phyloP scores from a whole-genome alignment of 441 rosid genomes.

The Breynia disticha region DNA sequence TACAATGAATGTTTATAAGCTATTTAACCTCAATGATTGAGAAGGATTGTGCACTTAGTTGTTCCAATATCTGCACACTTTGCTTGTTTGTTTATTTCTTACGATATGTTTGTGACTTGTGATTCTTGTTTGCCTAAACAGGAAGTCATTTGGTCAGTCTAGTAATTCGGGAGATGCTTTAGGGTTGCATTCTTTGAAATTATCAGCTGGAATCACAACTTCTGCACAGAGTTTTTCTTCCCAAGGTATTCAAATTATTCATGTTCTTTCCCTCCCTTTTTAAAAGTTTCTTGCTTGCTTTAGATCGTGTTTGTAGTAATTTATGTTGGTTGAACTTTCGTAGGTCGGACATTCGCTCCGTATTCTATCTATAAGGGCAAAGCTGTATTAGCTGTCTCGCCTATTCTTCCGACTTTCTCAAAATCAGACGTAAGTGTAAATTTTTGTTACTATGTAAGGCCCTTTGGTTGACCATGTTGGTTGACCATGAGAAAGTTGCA shows the following conservation, averaged over 20 bases:
- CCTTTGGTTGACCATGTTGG: neutral
- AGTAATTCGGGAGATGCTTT: constrained; percentile 20
- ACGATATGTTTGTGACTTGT: neutral
- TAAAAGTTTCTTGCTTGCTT: neutral
- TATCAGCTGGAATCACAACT: constrained; percentile 33
- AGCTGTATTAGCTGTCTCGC: constrained; percentile 71
- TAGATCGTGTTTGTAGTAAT: constrained; percentile 2
- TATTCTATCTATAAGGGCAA: constrained; percentile 81
- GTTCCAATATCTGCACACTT: neutral
- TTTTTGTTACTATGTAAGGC: neutral
- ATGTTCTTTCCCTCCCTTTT: neutral
- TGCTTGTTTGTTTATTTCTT: neutral
- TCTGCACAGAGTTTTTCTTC: constrained; percentile 22
- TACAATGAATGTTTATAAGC: too few relatives aligned
- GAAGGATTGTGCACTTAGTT: neutral
- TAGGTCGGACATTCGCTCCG: constrained; percentile 56
- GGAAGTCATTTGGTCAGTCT: constrained; percentile 31
- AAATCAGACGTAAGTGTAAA: constrained; percentile 35
- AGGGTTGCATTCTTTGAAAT: constrained; percentile 25
- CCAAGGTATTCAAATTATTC: constrained; percentile 23
- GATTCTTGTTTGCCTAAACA: constrained; percentile 14
- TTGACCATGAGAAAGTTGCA: neutral
- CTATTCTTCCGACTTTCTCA: constrained; percentile 60
- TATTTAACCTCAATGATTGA: too few relatives aligned
- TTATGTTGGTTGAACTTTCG: constrained; percentile 20